phyloP scores from a whole-genome alignment of 2,329 filamentous ascomycete species.

The Akanthomyces dipterigenus region DNA sequence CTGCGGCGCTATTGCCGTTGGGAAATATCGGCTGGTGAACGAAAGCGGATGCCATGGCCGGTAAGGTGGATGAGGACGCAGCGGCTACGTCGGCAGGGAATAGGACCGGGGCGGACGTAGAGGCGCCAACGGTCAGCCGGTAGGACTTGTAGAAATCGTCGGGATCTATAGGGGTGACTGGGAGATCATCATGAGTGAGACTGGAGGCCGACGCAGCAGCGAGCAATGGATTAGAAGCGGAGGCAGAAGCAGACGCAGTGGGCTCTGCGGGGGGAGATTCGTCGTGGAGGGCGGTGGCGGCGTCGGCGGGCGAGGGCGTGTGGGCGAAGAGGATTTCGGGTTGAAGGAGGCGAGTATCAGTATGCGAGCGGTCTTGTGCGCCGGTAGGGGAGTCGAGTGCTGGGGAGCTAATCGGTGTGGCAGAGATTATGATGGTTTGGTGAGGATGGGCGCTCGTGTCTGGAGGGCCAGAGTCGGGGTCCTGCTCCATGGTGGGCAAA shows the following conservation, averaged over 20 bases:
- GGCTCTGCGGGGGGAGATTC: constrained; percentile 7
- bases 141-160: constrained; percentile 51
- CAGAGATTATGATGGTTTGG: constrained; percentile 16
- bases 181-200: constrained; percentile 30
- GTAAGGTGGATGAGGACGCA: not conserved
- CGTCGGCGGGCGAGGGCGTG: constrained; percentile 22
- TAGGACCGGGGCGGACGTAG: constrained; percentile 24
- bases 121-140: constrained; percentile 23
- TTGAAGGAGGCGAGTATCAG: constrained; percentile 1
- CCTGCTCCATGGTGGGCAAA: constrained; percentile 39
- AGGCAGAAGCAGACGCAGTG: constrained; percentile 18
- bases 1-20: constrained; percentile 43
- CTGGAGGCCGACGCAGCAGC: constrained; percentile 12
- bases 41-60: constrained; percentile 32
- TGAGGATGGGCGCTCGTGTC: constrained; percentile 16
- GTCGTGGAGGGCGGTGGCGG: constrained; percentile 14
- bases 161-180: constrained; percentile 39
- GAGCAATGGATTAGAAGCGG: constrained; percentile 11
- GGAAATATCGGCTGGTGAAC: constrained; percentile 39
- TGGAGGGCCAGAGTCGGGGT: constrained; percentile 17
- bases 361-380: constrained; percentile 4
- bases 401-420: constrained; percentile 1
- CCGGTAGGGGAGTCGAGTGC: not conserved
- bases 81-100: constrained; percentile 16
- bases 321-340: constrained; percentile 12